Evolutionary conservation across 306 rosid species (phyloP), one percentile per base, ranked within the genome.

Genomic region (Quercus agrifolia): DNA sequence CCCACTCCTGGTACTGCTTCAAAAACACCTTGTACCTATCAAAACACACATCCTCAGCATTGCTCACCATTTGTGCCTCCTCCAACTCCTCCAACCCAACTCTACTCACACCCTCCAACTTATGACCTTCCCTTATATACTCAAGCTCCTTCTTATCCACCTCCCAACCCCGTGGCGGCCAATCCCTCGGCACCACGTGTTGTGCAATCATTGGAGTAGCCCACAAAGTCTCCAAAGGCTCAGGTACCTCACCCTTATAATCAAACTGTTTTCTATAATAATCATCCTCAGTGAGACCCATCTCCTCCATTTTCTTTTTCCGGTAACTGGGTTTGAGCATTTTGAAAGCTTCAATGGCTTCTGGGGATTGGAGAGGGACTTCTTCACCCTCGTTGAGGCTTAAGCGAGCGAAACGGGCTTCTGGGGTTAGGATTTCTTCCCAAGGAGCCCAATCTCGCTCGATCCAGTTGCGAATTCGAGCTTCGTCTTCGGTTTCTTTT

Each of bases 401-500:
- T 84, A 89, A 86, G 2, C 94, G 91, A 1, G 99, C 99, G 77
- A 95, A 95, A 64, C 93, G 88, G 2, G 88, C 99, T 73, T 95
- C 99, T 0, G 98, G 97, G 3, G 98, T 67, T 77, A 95, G 92
- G 46, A 95, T 82, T 67, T 95, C 99, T 35, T 95, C 99, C 99
- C 99, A 95, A 0, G 99, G 99, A 21, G 98, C 99, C 99, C 99
- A 95, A 1, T 98, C 97, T 1, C 98, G 97, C 71, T 92, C 97
- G 46, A 89, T 77, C 99, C 99, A 95, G 90, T 93, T 91, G 70
- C 91, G 91, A 12, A 69, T 70, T 6, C 99, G 90, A 23, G 97
- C 98, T 79, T 95, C 97, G 30, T 95, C 98, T 44, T 95, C 99
- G 20, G 98, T 74, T 54, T 92, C 96, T n/a, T 91, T 82, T 82